Evolutionary conservation across 2,329 filamentous ascomycete genomes (phyloP), one percentile per base, ranked within the genome.

Genomic region (Lachnellula occidentalis): DNA sequence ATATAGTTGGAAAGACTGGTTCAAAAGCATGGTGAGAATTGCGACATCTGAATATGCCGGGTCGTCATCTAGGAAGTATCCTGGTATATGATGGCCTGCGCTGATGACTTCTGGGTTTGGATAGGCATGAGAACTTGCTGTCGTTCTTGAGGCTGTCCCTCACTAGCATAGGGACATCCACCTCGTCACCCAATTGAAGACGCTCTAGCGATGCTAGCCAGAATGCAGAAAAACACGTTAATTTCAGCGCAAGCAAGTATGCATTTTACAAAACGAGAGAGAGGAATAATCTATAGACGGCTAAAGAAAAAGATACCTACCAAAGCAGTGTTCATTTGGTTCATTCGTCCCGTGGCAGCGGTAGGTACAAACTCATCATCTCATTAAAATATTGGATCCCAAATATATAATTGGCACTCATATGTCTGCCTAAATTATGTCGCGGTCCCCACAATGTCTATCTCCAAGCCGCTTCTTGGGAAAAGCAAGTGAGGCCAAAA

Each of bases 1-100:
- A 66, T 50, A 66, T 60, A 2, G 54, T 34, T 1, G 54, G 57
- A 6, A 43, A 62, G 12, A 55, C 48, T 12, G 60, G 54, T 15
- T 61, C 57, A 45, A 66, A 66, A 64, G 48, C 22, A 67, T 55
- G 45, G 54, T 61, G 4, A 67, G 57, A 1, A 67, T 60, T 2
- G 62, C 64, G 6, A 65, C 64, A 53, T 65, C 61, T 9, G 53
- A 57, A 22, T 58, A 62, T 11, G 22, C 59, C 24, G 56, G 24
- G 15, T 56, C 50, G 41, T 51, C 54, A 42, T 61, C 48, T 3
- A 67, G 50, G 48, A 61, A 67, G 49, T 66, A 67, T 31, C 64
- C 64, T 2, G 64, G 61, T 9, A 64, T 54, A 27, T 62, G 56
- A 6, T 56, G 47, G 12, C 64, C 63, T 9, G 56, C 51, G 34